Evolutionary conservation across 345 rosid genomes (phyloP), one percentile per base, ranked within the genome.

Genomic region (Lepidium didymum): DNA sequence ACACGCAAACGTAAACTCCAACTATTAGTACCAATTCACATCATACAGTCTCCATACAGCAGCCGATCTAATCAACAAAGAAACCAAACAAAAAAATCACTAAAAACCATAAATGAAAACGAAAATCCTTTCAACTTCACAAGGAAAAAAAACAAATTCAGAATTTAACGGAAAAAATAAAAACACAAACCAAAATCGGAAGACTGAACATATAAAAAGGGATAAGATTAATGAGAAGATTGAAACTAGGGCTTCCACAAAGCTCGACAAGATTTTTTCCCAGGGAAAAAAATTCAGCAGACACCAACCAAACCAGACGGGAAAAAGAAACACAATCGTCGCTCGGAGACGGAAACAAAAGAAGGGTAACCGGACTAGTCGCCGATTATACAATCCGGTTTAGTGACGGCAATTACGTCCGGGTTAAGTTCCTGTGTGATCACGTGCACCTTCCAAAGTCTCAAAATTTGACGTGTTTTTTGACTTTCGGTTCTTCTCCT

Each of bases 341-440:
- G 33, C 33, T 29, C 33, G 33, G 33, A 29, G 33, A 46, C 16
- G 50, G 40, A 50, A 66, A 40, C 36, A 64, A 46, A 69, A 27
- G 16, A 65, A n/a, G 9, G 75, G 46, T 60, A 65, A 64, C 67
- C 91, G 96, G 93, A 84, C 82, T 46, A 79, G 65, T 78, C 81
- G 76, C 79, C 79, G 85, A 77, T 80, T 78, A 85, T 92, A 68
- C 76, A 86, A 82, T 86, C 83, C 78, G 83, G 74, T 78, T 87
- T 79, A 56, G 49, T 52, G 13, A 53, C 68, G 27, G 81, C 63
- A 52, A 77, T 76, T 29, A 79, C 83, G 85, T 89, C 95, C 96
- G 96, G 91, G 95, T 81, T 86, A 35, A 6, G 54, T 41, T 86
- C 72, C 83, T 56, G 80, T 87, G 81, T 55, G 31, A 16, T 29